Evolutionary conservation across 2,329 filamentous ascomycete species (phyloP).

Genomic region (Pyrenophora teres): DNA sequence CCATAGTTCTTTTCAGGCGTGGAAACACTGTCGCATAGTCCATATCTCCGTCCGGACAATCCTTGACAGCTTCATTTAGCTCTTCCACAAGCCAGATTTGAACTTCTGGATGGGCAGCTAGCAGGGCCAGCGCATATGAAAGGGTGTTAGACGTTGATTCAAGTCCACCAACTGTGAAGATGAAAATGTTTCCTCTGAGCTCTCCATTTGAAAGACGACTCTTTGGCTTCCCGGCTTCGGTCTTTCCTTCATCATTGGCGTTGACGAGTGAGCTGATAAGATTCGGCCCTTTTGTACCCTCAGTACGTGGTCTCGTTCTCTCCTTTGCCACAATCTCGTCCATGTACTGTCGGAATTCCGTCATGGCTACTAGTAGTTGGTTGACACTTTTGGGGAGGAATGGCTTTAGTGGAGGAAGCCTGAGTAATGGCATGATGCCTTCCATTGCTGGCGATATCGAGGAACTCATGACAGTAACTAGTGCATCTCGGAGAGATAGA

Average conservation of each 20-base stretch:
- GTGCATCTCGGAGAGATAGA: constrained; percentile 25
- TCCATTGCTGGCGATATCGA: constrained; percentile 24
- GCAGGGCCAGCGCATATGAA: constrained; percentile 54
- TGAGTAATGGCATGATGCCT: constrained; percentile 14
- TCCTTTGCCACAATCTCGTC: constrained; percentile 9
- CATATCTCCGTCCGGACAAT: constrained; percentile 13
- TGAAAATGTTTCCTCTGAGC: constrained; percentile 39
- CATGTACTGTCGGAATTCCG: constrained; percentile 27
- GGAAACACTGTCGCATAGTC: constrained; percentile 53
- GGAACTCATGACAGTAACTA: constrained; percentile 35
- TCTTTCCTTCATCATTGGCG: constrained; percentile 10
- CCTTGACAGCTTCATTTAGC: constrained; percentile 46
- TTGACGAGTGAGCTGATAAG: constrained; percentile 31
- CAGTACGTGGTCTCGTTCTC: neutral
- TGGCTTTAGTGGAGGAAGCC: constrained; percentile 4
- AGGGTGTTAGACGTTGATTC: constrained; percentile 54
- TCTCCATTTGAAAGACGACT: constrained; percentile 24
- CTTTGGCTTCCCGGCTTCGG: neutral
- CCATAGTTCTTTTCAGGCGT: constrained; percentile 50
- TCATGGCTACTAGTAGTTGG: constrained; percentile 21
- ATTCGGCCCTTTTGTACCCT: constrained; percentile 31
- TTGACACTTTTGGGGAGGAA: constrained; percentile 25
- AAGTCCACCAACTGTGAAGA: constrained; percentile 38
- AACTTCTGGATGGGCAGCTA: constrained; percentile 54
- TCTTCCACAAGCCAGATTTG: constrained; percentile 61